Percentiles rank a stretch among this genome's conserved stretches.
These are phyloP conservation scores for Mycena amicta DNA, from an alignment of 768 basidiomycete genomes.

Conservation along the genomic window DNA sequence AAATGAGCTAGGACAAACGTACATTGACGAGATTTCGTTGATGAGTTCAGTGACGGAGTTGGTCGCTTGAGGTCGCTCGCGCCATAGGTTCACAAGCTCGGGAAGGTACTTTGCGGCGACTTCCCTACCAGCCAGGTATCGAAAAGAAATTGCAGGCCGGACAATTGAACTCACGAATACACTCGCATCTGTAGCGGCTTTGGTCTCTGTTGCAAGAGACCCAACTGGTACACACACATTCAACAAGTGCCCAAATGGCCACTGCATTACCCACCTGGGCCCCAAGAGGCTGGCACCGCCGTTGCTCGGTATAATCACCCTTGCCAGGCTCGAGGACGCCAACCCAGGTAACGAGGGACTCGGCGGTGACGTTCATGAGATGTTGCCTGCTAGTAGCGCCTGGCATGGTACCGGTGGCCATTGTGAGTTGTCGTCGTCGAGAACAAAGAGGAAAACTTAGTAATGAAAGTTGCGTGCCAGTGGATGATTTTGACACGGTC, in stretches of 20 bases:
- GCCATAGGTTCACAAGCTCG: constrained; percentile 33
- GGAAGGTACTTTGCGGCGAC: constrained; percentile 43
- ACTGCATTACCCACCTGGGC: neutral
- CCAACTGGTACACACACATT: neutral
- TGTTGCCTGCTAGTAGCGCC: no score
- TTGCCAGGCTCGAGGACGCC: neutral
- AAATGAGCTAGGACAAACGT: constrained; percentile 7
- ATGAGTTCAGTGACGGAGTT: constrained; percentile 32
- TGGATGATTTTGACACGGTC: no score
- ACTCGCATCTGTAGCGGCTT: constrained; percentile 8
- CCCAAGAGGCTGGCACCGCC: neutral
- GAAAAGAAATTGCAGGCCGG: neutral
- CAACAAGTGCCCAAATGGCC: neutral
- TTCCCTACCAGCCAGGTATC: constrained; percentile 23
- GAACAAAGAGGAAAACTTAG: no score
- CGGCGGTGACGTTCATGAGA: neutral
- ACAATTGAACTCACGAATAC: constrained; percentile 7
- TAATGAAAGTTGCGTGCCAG: no score
- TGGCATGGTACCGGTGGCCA: no score
- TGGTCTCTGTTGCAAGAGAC: neutral
- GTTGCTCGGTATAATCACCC: neutral
- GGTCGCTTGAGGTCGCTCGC: constrained; percentile 24
- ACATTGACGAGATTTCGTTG: constrained; percentile 39
- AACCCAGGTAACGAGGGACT: neutral
- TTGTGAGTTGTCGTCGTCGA: no score